Conservation (phyloP, 176 grass and related monocot genomes). For the Oryza meyeriana region DNA sequence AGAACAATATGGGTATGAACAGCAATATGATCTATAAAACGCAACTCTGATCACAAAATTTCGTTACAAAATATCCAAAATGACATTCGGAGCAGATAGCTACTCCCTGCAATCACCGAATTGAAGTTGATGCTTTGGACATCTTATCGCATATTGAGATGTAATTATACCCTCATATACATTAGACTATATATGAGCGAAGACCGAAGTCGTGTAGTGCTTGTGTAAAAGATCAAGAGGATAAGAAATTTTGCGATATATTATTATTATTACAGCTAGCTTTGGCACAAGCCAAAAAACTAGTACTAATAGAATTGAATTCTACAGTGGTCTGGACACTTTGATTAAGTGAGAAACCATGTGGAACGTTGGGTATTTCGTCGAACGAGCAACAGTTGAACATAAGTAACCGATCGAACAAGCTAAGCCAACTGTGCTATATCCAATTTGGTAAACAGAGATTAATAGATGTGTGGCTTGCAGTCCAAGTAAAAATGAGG, state of each 20-base stretch:
- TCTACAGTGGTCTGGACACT: background rate
- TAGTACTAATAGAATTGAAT: background rate
- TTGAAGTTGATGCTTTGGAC: no score
- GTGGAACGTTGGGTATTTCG: background rate
- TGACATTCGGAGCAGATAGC: no score
- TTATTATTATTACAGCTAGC: no score
- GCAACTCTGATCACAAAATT: no score
- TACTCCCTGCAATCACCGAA: no score
- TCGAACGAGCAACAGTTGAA: background rate
- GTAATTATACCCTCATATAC: no score
- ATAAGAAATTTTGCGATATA: background rate
- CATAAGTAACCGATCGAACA: background rate
- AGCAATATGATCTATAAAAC: no score
- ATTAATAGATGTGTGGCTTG: background rate
- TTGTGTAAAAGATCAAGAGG: background rate
- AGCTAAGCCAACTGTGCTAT: background rate
- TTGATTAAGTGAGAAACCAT: background rate
- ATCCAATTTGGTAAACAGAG: background rate
- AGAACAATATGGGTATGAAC: no score
- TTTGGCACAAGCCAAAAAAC: background rate
- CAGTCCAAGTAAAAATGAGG: background rate
- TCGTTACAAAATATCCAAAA: no score
- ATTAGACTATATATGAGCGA: no score
- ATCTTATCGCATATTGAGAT: background rate
- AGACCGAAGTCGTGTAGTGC: no score